Evolutionary conservation across 2,329 filamentous ascomycete genomes (phyloP), one percentile per base, ranked within the genome.

Genomic region (Dothistroma pini): DNA sequence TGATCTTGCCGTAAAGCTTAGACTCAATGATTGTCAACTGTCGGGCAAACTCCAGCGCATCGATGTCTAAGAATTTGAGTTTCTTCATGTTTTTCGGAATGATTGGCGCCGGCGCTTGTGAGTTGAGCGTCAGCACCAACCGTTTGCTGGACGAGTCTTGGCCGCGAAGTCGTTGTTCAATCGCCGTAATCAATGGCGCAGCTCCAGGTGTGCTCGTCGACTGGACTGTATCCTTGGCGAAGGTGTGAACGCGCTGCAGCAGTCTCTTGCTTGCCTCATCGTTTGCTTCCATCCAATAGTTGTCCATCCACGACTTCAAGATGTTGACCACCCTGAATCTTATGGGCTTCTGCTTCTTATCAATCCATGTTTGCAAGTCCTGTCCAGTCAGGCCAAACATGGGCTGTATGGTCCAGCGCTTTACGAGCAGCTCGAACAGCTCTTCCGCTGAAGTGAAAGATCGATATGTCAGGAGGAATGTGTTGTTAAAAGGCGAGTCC

Each of bases 41-140:
- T 53, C 95, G 88, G n/a, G 95, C 95, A 76, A 99, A 97, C 74
- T 99, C 95, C 0, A 89, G 90, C 0, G 92, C 87, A 73, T 99
- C 95, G 69, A 99, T 97, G 73, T 99, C 95, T 59, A 97, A 79
- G 78, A 99, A 97, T 76, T 97, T 99, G 69, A 99, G 84, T 78
- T 97, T 99, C 84, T 95, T 97, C 92, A 99, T 96, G 75, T 97
- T 97, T 83, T 96, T 97, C 1, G 95, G 95, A 75, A 97, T 86
- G 72, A 97, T 97, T 0, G 95, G 91, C 4, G 95, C 93, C 0
- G 90, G 89, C 64, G 90, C 88, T 69, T 88, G 88, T 7, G 69
- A 67, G 73, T 87, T 93, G 65, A 95, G 81, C 0, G 92, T 97
- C 64, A 95, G 87, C 19, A 99, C 88, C 73, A 99, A 84, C 35